Base-by-base conservation (phyloP, 23 red algal species). In the Gracilaria domingensis region DNA sequence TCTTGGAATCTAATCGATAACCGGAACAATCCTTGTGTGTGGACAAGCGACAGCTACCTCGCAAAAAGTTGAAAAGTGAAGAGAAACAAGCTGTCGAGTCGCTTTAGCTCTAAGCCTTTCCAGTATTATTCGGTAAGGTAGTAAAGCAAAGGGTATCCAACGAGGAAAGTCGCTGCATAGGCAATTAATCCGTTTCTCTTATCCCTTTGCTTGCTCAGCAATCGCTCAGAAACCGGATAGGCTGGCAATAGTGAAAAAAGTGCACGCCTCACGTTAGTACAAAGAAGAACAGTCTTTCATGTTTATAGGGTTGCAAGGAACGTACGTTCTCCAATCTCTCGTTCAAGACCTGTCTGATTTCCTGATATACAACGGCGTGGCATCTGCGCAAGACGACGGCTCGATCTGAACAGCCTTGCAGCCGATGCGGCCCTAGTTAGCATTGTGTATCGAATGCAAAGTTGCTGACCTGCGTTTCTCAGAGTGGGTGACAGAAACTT, bases 321-420 rank as follows among this genome's bases (percentile, higher is more conserved):
- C 72, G 30, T 77, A 77, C 72, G 8, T 50, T 77, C 72, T 14
- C 72, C 72, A 77, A 51, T 42, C 20, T 77, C 20, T 25, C 72
- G 24, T 20, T 77, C 72, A 25, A 50, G 38, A 18, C 30, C 8
- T 25, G 42, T 28, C 24, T 50, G 72, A 12, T 4, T n/a, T 40
- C 36, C 45, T 1, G 35, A 73, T 1, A 42, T 21, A 9, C 14
- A 21, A 40, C 67, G 33, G 7, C 67, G 21, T 44, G 67, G 20
- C 11, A 37, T 16, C 34, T 73, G 67, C 8, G 12, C 18, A 25
- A 48, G 21, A n/a, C 3, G 38, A 23, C 23, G 4, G 0, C 72
- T 25, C 38, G 72, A 33, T 25, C 72, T 51, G 24, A 48, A 18
- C 8, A 26, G 59, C 13, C 9, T 11, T 18, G 59, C 59, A 9